phyloP scores from a whole-genome alignment of 306 rosid genomes.

The Gleditsia sinensis region DNA sequence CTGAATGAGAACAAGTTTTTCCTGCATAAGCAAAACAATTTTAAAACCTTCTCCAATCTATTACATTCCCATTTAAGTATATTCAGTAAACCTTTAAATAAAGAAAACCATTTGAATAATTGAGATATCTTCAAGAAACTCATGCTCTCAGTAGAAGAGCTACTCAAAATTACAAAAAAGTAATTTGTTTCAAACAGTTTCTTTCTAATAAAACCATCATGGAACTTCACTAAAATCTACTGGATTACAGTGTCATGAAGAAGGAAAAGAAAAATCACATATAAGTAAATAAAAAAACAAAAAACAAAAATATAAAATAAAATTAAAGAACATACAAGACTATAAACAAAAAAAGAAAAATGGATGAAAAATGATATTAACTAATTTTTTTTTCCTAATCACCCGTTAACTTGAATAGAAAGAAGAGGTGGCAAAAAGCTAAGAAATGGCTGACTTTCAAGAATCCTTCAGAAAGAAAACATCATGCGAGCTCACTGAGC shows the following conservation, averaged over 20 bases:
- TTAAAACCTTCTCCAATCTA: background rate
- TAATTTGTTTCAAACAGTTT: background rate
- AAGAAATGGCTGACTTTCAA: too few species aligned
- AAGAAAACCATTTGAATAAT: background rate
- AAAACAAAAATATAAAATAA: background rate
- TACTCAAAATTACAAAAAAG: background rate
- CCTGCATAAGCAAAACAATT: conserved; percentile 18
- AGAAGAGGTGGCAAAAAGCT: too few species aligned
- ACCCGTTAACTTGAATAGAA: too few species aligned
- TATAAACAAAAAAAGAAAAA: too few species aligned
- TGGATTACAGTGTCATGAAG: background rate
- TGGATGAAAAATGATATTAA: too few species aligned
- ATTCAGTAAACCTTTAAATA: background rate
- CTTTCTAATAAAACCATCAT: background rate
- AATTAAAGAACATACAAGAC: background rate
- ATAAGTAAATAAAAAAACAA: background rate
- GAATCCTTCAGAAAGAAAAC: too few species aligned
- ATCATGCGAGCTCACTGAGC: too few species aligned
- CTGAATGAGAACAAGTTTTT: background rate
- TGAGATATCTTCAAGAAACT: background rate
- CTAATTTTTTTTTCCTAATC: too few species aligned
- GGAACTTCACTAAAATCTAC: background rate
- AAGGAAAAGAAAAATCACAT: background rate
- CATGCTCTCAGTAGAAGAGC: background rate
- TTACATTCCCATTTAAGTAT: background rate